These are phyloP conservation scores for Hypomontagnella submonticulosa DNA, from an alignment of 495 filamentous ascomycete genomes.

Conservation along the genomic window DNA sequence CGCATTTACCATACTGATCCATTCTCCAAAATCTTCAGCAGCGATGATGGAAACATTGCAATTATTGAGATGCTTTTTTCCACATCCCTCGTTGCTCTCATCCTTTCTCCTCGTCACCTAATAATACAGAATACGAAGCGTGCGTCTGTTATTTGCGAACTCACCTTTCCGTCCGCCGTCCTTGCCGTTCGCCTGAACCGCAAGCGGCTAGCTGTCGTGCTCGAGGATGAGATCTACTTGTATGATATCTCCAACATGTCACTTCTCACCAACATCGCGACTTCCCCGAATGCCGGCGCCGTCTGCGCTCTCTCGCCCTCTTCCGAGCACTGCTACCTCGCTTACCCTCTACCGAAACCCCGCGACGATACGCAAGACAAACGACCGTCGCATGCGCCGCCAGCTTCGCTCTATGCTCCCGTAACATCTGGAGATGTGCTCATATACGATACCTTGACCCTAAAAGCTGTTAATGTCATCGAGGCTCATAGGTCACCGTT, in stretches of 20 bases:
- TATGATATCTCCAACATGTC: constrained; percentile 99
- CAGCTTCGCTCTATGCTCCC: constrained; percentile 75
- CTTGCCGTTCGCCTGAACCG: constrained; percentile 92
- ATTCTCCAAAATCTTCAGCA: constrained; percentile 91
- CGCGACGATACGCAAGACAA: constrained; percentile 63
- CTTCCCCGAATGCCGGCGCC: constrained; percentile 89
- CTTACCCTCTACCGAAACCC: constrained; percentile 90
- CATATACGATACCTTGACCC: constrained; percentile 85
- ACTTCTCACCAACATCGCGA: constrained; percentile 87
- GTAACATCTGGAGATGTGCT: constrained; percentile 93
- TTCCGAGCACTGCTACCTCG: constrained; percentile 94
- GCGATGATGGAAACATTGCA: constrained; percentile 90
- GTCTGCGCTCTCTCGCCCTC: constrained; percentile 93
- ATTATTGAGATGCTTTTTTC: constrained; percentile 99
- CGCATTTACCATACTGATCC: constrained; percentile 96
- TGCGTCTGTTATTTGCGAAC: constrained; percentile 96
- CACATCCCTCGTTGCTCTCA: constrained; percentile 94
- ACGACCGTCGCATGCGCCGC: constrained; percentile 86
- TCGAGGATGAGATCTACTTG: constrained; percentile 95
- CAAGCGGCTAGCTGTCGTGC: constrained; percentile 89
- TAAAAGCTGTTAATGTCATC: constrained; percentile 91
- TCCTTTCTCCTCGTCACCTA: constrained; percentile 87
- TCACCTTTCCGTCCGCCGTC: constrained; percentile 95
- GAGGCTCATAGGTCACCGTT: constrained; percentile 95
- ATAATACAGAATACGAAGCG: constrained; percentile 98